Base-by-base conservation (phyloP, 179 eudicot genomes). In the Carnegiea gigantea region DNA sequence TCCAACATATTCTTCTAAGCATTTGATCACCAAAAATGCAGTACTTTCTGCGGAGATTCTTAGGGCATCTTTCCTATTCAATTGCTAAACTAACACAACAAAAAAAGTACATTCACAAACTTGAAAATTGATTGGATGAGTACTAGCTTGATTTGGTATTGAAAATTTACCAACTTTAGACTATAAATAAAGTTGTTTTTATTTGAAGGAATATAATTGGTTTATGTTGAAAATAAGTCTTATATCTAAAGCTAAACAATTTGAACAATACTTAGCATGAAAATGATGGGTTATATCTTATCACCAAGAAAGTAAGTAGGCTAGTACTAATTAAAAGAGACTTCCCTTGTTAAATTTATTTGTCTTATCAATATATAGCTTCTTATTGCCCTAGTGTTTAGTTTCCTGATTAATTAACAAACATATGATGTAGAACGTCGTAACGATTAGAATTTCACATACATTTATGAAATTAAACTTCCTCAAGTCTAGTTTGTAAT, bases 81-180 rank as follows among this genome's bases (percentile, higher is more conserved):
- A 20, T 44, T 59, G 23, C 53, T 5, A 40, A 62, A 10, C 33
- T 59, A 43, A 12, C 23, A 80, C 23, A 1, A 9, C 33, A 43
- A 24, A 43, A 46, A 36, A 20, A 49, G 23, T 36, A 18, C 44
- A 21, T 40, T 40, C 6, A 40, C 6, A 40, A 1, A 30, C 24
- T 23, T 5, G 15, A 17, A n/a, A 18, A 46, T 64, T 14, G 26
- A 13, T 38, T 44, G 67, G 38, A 60, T 62, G 5, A 64, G 49
- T 46, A 62, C 36, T 11, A 62, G 2, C 23, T 44, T 64, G 40
- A 60, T 80, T 75, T 62, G 78, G 73, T 30, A 64, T 6, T 75
- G 77, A 38, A 49, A 44, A 75, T 30, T 21, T 76, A 81, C 79
- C 83, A 64, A 75, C 64, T 75, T 81, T 46, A 75, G 74, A 65